Evolutionary conservation across 176 grass and related monocot species (phyloP).

Genomic region (Tillandsia fasciculata): DNA sequence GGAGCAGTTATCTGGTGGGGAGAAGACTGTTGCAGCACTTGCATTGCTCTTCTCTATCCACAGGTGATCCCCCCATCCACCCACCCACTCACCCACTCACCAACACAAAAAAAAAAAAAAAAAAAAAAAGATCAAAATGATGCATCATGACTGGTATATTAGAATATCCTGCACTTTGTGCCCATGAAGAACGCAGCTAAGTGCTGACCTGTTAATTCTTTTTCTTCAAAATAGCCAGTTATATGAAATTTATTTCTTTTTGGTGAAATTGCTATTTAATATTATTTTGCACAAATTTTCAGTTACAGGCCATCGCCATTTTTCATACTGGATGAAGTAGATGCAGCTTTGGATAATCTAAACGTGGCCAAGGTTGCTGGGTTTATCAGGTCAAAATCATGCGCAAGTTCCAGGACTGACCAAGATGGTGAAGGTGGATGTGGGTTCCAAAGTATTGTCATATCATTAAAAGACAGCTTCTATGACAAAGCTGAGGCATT

Average conservation of each 20-base stretch:
- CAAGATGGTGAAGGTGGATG: conserved; percentile 48
- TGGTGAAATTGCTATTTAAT: conserved; percentile 7
- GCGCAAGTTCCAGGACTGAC: conserved; percentile 29
- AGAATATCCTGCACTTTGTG: too few species aligned
- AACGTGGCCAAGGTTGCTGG: conserved; percentile 96
- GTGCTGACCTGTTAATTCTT: too few species aligned
- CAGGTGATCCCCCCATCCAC: conserved; percentile 32
- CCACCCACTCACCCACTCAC: not conserved
- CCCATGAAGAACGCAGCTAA: too few species aligned
- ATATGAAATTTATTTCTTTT: not conserved
- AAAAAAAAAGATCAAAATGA: too few species aligned
- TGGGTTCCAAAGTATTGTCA: conserved; percentile 96
- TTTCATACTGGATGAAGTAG: conserved; percentile 98
- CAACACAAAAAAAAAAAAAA: too few species aligned
- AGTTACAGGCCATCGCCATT: conserved; percentile 97
- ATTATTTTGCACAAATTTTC: conserved; percentile 4
- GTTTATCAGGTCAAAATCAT: conserved; percentile 96
- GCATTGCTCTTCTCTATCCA: conserved; percentile 97
- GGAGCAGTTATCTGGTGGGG: conserved; percentile 95
- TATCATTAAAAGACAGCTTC: conserved; percentile 94
- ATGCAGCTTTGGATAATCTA: conserved; percentile 97
- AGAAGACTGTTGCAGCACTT: conserved; percentile 96
- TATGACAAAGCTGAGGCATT: conserved; percentile 98
- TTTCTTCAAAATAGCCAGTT: not conserved
- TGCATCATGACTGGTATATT: too few species aligned